Evolutionary conservation across 2,329 filamentous ascomycete species (phyloP).

Genomic region (Berkeleyomyces basicola): DNA sequence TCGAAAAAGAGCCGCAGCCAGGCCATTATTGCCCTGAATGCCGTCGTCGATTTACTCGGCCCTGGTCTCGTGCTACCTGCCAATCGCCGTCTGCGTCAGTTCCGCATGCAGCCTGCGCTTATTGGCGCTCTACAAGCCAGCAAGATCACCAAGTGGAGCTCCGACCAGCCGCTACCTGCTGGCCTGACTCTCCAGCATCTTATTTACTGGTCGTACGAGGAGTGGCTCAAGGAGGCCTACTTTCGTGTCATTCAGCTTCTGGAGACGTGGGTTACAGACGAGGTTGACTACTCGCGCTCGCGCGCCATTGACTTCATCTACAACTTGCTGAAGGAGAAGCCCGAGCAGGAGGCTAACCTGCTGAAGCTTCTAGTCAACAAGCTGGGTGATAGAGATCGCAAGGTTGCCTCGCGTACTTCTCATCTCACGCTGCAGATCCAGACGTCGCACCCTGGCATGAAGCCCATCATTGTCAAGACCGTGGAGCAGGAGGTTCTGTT

Average conservation of each 20-base stretch:
- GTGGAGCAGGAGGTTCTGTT: slow-evolving; percentile 82
- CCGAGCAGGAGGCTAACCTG: slow-evolving; percentile 91
- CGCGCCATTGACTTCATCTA: slow-evolving; percentile 83
- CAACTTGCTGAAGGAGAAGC: slow-evolving; percentile 83
- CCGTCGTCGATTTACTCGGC: slow-evolving; percentile 84
- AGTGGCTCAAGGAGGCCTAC: slow-evolving; percentile 87
- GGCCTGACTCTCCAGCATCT: slow-evolving; percentile 61
- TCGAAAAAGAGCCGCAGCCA: slow-evolving; percentile 87
- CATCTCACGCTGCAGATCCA: slow-evolving; percentile 87
- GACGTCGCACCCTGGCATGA: slow-evolving; percentile 84
- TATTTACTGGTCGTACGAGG: slow-evolving; percentile 79
- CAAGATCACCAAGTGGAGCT: slow-evolving; percentile 43
- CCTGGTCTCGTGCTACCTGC: slow-evolving; percentile 72
- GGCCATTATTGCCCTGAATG: slow-evolving; percentile 79
- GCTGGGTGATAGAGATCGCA: slow-evolving; percentile 84
- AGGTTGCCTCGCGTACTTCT: slow-evolving; percentile 84
- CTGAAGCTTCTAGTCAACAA: slow-evolving; percentile 89
- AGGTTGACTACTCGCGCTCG: slow-evolving; percentile 82
- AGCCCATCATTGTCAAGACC: slow-evolving; percentile 64
- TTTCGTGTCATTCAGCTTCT: slow-evolving; percentile 86
- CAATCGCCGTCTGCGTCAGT: slow-evolving; percentile 64
- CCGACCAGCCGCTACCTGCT: slow-evolving; percentile 54
- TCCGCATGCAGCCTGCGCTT: slow-evolving; percentile 64
- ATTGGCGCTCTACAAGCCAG: slow-evolving; percentile 51
- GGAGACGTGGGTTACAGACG: slow-evolving; percentile 85